Conservation (phyloP, 345 rosid species). For the Ceriops zippeliana region DNA sequence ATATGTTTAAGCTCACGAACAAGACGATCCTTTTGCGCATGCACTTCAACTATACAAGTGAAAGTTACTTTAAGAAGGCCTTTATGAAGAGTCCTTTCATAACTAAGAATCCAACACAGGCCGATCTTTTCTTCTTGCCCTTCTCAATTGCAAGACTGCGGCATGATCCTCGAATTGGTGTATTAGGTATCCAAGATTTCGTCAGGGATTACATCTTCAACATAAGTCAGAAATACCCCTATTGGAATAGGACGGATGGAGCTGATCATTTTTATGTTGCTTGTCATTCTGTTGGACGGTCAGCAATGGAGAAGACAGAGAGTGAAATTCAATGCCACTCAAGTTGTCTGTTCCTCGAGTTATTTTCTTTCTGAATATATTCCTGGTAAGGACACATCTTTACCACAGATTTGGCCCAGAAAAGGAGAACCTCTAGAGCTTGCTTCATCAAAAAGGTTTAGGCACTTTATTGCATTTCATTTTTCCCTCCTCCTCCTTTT, state of each 20-base stretch:
- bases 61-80: slow-evolving; percentile 54
- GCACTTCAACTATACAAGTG: slow-evolving; percentile 53
- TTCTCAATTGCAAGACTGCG: slow-evolving; percentile 56
- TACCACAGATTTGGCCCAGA: slow-evolving; percentile 71
- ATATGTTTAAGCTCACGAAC: slow-evolving; percentile 52
- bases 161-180: slow-evolving; percentile 43
- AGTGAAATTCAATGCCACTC: slow-evolving; percentile 51
- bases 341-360: slow-evolving; percentile 59
- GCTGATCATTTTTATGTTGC: slow-evolving; percentile 64
- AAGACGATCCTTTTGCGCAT: slow-evolving; percentile 40
- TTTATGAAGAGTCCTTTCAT: slow-evolving; percentile 48
- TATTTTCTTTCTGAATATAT: slow-evolving; percentile 48
- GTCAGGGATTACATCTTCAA: slow-evolving; percentile 38
- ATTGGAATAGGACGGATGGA: slow-evolving; percentile 59
- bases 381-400: slow-evolving; percentile 53
- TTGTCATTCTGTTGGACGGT: slow-evolving; percentile 58
- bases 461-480: not conserved
- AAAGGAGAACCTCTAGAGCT: slow-evolving; percentile 41
- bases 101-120: slow-evolving; percentile 41
- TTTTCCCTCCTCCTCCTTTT: not conserved
- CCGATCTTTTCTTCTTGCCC: slow-evolving; percentile 56
- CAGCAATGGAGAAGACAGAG: slow-evolving; percentile 42
- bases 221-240: slow-evolving; percentile 47
- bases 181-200: slow-evolving; percentile 39
- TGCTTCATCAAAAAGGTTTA: slow-evolving; percentile 44